phyloP scores from a whole-genome alignment of 495 filamentous ascomycete genomes.

The Aspergillus ellipticus region DNA sequence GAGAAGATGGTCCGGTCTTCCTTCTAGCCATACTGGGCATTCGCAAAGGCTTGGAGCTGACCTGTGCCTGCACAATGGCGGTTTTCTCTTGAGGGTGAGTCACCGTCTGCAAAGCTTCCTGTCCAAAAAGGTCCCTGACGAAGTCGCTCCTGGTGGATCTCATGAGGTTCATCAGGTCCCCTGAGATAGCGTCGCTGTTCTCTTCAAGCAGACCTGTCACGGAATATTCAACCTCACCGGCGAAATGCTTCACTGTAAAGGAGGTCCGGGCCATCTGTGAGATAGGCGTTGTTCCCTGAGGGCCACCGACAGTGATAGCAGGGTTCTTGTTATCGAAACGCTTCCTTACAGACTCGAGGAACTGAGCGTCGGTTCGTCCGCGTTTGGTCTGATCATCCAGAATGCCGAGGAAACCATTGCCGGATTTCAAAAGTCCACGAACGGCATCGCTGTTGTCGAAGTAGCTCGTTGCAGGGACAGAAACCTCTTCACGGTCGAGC shows the following conservation, averaged over 20 bases:
- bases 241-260: constrained; percentile 92
- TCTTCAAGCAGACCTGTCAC: constrained; percentile 82
- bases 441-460: constrained; percentile 97
- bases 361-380: constrained; percentile 80
- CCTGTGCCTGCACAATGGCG: constrained; percentile 92
- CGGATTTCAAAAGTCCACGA: constrained; percentile 81
- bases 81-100: constrained; percentile 86
- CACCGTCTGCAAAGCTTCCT: constrained; percentile 85
- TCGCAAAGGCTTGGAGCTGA: constrained; percentile 88
- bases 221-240: constrained; percentile 94
- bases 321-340: constrained; percentile 92
- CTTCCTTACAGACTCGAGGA: constrained; percentile 84
- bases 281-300: constrained; percentile 77
- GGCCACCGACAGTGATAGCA: constrained; percentile 70
- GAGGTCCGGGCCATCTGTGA: constrained; percentile 69
- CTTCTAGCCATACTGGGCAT: constrained; percentile 88
- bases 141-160: constrained; percentile 83
- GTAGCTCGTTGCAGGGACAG: constrained; percentile 85
- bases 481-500: constrained; percentile 87
- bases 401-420: constrained; percentile 90
- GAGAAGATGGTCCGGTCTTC: constrained; percentile 52
- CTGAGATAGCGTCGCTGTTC: constrained; percentile 93
- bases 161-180: constrained; percentile 94
- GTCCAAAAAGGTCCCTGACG: constrained; percentile 83
- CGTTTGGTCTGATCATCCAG: constrained; percentile 91